A percentile compares a stretch with the other conserved stretches of the same genome.
Conservation (phyloP, 2,329 filamentous ascomycete genomes). For the Metarhizium brunneum region DNA sequence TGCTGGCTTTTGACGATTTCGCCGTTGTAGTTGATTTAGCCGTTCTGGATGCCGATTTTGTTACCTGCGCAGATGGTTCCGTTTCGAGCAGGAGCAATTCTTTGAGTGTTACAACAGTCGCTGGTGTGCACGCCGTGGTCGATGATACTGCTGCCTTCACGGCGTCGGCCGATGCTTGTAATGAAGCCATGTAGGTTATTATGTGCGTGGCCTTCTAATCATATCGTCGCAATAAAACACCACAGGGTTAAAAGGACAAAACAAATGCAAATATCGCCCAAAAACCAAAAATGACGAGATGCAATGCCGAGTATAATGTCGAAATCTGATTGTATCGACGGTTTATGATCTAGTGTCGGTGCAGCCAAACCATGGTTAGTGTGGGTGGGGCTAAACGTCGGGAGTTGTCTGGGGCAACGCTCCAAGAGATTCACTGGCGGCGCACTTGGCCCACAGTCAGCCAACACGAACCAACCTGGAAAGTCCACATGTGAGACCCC, state of each 20-base stretch:
- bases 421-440: neutral
- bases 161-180: slow-evolving; percentile 34
- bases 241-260: slow-evolving; percentile 6
- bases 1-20: slow-evolving; percentile 14
- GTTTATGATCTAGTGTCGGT: slow-evolving; percentile 8
- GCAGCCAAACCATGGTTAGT: neutral
- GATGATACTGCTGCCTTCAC: slow-evolving; percentile 46
- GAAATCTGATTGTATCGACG: slow-evolving; percentile 6
- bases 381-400: slow-evolving; percentile 21
- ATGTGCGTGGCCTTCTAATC: slow-evolving; percentile 18
- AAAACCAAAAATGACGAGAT: slow-evolving; percentile 14
- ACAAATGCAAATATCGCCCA: slow-evolving; percentile 1
- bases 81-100: slow-evolving; percentile 32
- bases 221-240: slow-evolving; percentile 20
- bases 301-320: slow-evolving; percentile 13
- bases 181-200: slow-evolving; percentile 31
- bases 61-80: slow-evolving; percentile 16
- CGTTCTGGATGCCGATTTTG: slow-evolving; percentile 17
- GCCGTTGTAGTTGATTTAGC: slow-evolving; percentile 16
- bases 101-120: slow-evolving; percentile 37
- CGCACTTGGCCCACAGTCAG: neutral
- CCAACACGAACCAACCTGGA: no score
- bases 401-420: slow-evolving; percentile 29
- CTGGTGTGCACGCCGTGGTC: slow-evolving; percentile 42
- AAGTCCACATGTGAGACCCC: neutral